Base-by-base conservation (phyloP, 2,329 filamentous ascomycete genomes). In the Claviceps digitariae region DNA sequence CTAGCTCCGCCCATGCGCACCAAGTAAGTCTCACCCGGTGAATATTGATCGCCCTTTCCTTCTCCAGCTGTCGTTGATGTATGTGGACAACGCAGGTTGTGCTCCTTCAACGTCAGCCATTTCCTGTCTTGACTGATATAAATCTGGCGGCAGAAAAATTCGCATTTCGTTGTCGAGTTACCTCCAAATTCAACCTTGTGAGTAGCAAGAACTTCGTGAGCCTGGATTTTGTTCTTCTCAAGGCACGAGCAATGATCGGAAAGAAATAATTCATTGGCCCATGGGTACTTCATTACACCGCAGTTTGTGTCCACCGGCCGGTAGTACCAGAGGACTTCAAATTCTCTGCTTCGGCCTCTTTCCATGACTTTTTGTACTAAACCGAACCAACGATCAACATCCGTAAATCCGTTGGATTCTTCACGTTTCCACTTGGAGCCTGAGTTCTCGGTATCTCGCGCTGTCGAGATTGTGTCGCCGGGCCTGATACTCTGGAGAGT, bases 281-380 rank as follows among this genome's bases (percentile, higher is more conserved):
- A 83, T 0, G 84, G 83, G 59, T 91, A 94, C 10, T 74, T 75
- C 67, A 83, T 82, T 6, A 76, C 68, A 0, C 75, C 78, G 45
- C 89, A 86, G 0, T 83, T 77, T 0, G 88, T 93, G 52, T 93
- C 83, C 0, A 73, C 71, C 0, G 87, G 78, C 2, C 78, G 73
- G 58, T 90, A 91, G 0, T 93, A 70, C 87, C 87, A 93, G 1
- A 86, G 73, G 0, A 90, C 77, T 52, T 83, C 75, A 12, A 90
- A 79, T 1, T 69, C 68, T 0, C 64, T 66, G 17, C 73, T 71
- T 12, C 63, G 59, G 4, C 63, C 58, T 2, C 62, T 61, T 1
- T 64, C 51, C 9, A 74, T 68, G 0, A 84, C 67, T 2, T 66
- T 67, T 54, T 87, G 84, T 0, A 93, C 82, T 29, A 85, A 80